phyloP scores from a whole-genome alignment of 495 filamentous ascomycete genomes.

The Podospora australis region DNA sequence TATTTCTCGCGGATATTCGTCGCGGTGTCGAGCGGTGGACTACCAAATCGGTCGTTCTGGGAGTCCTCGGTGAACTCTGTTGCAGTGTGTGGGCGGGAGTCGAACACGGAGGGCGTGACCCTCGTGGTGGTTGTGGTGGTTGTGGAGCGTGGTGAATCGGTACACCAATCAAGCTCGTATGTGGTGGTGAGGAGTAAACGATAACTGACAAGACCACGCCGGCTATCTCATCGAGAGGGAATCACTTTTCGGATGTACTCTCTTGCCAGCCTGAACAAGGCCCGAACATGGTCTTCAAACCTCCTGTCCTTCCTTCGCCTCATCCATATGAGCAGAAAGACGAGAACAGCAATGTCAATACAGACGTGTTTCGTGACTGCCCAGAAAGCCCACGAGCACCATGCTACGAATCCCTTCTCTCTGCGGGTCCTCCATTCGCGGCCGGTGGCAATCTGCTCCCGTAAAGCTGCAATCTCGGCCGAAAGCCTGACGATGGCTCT shows the following conservation, averaged over 20 bases:
- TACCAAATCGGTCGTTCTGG: too few species aligned
- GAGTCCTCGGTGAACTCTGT: too few species aligned
- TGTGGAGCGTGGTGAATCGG: too few species aligned
- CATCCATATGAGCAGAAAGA: slow-evolving; percentile 71
- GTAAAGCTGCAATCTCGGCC: slow-evolving; percentile 85
- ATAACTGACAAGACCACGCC: background rate
- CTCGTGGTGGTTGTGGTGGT: too few species aligned
- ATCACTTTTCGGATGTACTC: slow-evolving; percentile 52
- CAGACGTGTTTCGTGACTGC: slow-evolving; percentile 63
- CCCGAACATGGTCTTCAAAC: slow-evolving; percentile 67
- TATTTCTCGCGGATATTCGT: too few species aligned
- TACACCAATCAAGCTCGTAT: too few species aligned
- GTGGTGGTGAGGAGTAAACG: too few species aligned
- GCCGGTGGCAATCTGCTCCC: slow-evolving; percentile 78
- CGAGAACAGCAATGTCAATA: slow-evolving; percentile 63
- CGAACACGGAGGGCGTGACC: too few species aligned
- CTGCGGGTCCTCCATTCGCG: slow-evolving; percentile 49
- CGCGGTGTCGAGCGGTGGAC: too few species aligned
- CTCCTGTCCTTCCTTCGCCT: slow-evolving; percentile 66
- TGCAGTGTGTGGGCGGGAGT: too few species aligned
- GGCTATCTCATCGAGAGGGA: slow-evolving; percentile 40
- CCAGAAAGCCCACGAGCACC: slow-evolving; percentile 68
- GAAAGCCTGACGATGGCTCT: slow-evolving; percentile 83
- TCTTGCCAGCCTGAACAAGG: slow-evolving; percentile 55
- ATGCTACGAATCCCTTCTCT: slow-evolving; percentile 55